phyloP scores from a whole-genome alignment of 2,329 filamentous ascomycete genomes.

The Pseudogymnoascus sp. region DNA sequence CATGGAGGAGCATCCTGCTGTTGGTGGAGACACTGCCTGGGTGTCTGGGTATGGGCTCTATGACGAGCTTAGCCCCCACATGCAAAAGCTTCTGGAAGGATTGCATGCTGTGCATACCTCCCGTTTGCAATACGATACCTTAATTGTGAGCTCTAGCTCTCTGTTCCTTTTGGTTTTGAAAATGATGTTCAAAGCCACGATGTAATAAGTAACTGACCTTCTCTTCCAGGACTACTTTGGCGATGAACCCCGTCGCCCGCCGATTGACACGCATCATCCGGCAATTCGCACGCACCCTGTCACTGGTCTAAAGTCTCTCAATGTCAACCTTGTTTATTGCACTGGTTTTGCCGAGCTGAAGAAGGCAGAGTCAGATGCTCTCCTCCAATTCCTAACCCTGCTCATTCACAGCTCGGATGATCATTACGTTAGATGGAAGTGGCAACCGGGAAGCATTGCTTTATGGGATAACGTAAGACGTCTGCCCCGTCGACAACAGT shows the following conservation, averaged over 20 bases:
- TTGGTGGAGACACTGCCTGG: conserved; percentile 14
- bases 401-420: conserved; percentile 23
- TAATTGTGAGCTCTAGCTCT: background rate
- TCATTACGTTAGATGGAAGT: conserved; percentile 25
- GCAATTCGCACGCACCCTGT: conserved; percentile 27
- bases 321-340: conserved; percentile 20
- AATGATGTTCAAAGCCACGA: background rate
- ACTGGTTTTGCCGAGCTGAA: conserved; percentile 24
- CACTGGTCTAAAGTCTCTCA: conserved; percentile 22
- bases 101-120: conserved; percentile 22
- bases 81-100: conserved; percentile 19
- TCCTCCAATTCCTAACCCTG: conserved; percentile 22
- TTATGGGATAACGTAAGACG: conserved; percentile 23
- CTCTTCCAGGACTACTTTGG: conserved; percentile 17
- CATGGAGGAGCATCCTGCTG: conserved; percentile 12
- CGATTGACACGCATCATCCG: conserved; percentile 26
- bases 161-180: background rate
- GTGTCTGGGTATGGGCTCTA: conserved; percentile 21
- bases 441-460: conserved; percentile 22
- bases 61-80: conserved; percentile 19
- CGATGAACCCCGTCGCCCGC: conserved; percentile 22
- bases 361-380: conserved; percentile 20
- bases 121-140: conserved; percentile 19
- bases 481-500: background rate
- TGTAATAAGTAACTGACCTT: conserved; percentile 14